Base-by-base conservation (phyloP, 805 yeast species). In the Sugiyamaella mastotermitis region DNA sequence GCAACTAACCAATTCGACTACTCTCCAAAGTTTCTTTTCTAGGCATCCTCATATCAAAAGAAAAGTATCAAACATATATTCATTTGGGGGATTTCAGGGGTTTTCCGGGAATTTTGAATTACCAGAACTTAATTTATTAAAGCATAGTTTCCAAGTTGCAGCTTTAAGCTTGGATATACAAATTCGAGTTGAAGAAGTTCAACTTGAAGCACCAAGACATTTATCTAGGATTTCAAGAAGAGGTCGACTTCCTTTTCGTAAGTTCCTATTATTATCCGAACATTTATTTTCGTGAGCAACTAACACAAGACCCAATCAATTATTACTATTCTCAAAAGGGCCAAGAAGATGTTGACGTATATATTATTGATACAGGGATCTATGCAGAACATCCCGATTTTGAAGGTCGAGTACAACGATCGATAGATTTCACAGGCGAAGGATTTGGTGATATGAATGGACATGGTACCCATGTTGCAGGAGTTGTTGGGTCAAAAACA, bases 401-500 rank as follows among this genome's bases (percentile, higher is more conserved):
- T 41, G 61, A 57, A 3, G 60, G 63, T 3, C 58, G 76, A 26
- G 71, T 68, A 0, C 51, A 58, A 9, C 54, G 57, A 31, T 60
- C 72, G 14, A 65, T 61, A 0, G 78, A 74, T 40, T 66, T 71
- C 46, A 69, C 78, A 1, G 58, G 56, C 3, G 67, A 63, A 27
- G 66, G 65, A 8, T 38, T 69, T 1, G 85, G 83, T 5, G 96
- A 88, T 55, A 62, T 62, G 7, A 79, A 80, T 49, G 96, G 96
- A 0, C 97, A 87, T 57, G 97, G 95, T 1, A 85, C 96, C 1
- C 96, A 87, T 59, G 94, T 88, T 33, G 95, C 96, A 0, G 96
- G 96, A 3, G 64, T 85, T 9, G 72, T 85, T 39, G 95, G 90
- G 0, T 83, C 95, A 1, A 68, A 62, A 37, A 74, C 78, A 2